A percentile compares a stretch with the other conserved stretches of the same genome.
phyloP scores from a whole-genome alignment of 2,329 filamentous ascomycete species.

The Remersonia thermophila region DNA sequence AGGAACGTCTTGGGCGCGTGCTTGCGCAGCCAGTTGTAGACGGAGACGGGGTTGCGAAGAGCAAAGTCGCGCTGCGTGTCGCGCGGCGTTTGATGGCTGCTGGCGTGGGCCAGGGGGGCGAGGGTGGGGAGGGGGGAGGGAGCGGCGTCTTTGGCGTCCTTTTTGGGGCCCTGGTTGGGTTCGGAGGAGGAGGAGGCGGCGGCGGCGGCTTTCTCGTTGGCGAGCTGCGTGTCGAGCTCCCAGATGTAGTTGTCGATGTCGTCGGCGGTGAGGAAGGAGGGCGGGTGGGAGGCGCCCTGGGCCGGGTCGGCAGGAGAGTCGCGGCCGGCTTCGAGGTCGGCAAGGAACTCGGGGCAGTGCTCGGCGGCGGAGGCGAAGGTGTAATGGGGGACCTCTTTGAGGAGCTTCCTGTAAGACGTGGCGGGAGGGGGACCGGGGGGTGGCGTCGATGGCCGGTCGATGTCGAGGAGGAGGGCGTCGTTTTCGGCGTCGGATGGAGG shows the following conservation, averaged over 20 bases:
- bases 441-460: constrained; percentile 58
- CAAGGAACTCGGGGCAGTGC: constrained; percentile 45
- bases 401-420: constrained; percentile 38
- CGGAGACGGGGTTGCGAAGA: constrained; percentile 72
- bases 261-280: constrained; percentile 54
- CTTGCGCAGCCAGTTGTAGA: constrained; percentile 89
- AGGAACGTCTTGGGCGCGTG: constrained; percentile 76
- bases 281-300: constrained; percentile 43
- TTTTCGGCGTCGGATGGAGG: constrained; percentile 38
- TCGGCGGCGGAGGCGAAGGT: constrained; percentile 44
- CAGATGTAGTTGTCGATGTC: constrained; percentile 65
- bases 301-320: constrained; percentile 30
- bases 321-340: constrained; percentile 34
- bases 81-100: constrained; percentile 26
- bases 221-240: constrained; percentile 44
- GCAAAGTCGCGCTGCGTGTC: constrained; percentile 34
- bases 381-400: constrained; percentile 40
- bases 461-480: constrained; percentile 51
- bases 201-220: constrained; percentile 27
- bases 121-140: constrained; percentile 34
- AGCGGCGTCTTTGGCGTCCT: constrained; percentile 17
- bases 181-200: neutral
- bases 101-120: constrained; percentile 34
- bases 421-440: constrained; percentile 31
- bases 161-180: neutral